A percentile compares a stretch with the other conserved stretches of the same genome.
phyloP scores from a whole-genome alignment of 345 rosid genomes.

The Hevea brasiliensis region DNA sequence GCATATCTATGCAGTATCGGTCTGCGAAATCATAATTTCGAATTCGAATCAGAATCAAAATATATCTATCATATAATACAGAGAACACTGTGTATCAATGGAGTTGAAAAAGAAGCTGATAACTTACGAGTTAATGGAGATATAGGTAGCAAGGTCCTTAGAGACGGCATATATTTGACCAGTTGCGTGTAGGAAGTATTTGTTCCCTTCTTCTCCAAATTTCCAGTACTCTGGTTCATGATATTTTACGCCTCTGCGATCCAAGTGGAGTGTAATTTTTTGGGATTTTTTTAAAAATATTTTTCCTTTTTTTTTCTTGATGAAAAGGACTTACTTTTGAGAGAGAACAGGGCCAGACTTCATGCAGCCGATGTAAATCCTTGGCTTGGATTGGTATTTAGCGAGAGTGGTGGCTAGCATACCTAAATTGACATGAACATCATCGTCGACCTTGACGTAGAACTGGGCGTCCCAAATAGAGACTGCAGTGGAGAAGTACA shows the following conservation, averaged over 20 bases:
- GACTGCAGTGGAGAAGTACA: slow-evolving; percentile 77
- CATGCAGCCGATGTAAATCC: slow-evolving; percentile 96
- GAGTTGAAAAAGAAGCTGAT: not conserved
- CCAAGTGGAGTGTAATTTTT: not conserved
- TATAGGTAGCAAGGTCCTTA: slow-evolving; percentile 81
- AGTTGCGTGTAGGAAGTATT: slow-evolving; percentile 88
- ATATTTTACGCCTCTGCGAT: slow-evolving; percentile 65
- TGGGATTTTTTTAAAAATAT: not conserved
- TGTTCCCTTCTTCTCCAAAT: slow-evolving; percentile 91
- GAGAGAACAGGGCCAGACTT: slow-evolving; percentile 91
- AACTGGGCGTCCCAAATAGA: slow-evolving; percentile 83
- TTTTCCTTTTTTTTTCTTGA: not conserved
- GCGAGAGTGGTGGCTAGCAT: slow-evolving; percentile 55
- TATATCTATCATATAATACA: too few species aligned
- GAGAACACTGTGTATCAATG: too few species aligned
- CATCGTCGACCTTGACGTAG: slow-evolving; percentile 84
- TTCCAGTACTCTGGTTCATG: slow-evolving; percentile 94
- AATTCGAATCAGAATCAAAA: too few species aligned
- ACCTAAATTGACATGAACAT: slow-evolving; percentile 79
- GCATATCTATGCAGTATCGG: slow-evolving; percentile 84
- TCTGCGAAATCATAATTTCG: slow-evolving; percentile 41
- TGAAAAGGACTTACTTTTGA: slow-evolving; percentile 47
- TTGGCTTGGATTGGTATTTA: slow-evolving; percentile 54
- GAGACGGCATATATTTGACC: slow-evolving; percentile 90
- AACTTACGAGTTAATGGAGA: slow-evolving; percentile 68